Base-by-base conservation (phyloP, 1,284 basidiomycete genomes). In the Laetiporus sulphureus region DNA sequence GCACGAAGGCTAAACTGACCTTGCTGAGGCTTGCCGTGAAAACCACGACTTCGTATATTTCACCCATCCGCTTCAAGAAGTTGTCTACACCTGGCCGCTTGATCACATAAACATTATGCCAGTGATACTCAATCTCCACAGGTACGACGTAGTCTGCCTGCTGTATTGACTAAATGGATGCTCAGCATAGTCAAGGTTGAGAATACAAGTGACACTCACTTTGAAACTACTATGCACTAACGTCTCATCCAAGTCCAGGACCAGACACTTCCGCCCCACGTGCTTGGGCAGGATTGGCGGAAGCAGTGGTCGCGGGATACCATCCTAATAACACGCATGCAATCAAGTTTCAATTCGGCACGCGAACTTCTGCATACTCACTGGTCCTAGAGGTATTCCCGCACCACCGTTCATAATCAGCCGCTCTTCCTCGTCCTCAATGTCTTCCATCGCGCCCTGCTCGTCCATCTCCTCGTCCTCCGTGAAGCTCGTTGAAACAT, bases 61-160 rank as follows among this genome's bases (percentile, higher is more conserved):
- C 89, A 32, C 96, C 95, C 96, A 99, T 99, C 63, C 80, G 84
- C 64, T 89, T 88, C 66, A 99, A 69, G 65, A 99, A 99, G 59
- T 84, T 85, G 66, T 99, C 95, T 20, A 99, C 96, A 6, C 95
- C 95, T 2, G 95, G 95, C 36, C 95, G 83, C 67, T 99, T 99
- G 65, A 99, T 92, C 32, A 99, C 96, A 65, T 99, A 98, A 47
- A 99, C 92, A 57, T 98, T 98, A 64, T 99, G 95, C 72, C 88
- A 91, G 55, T 95, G 84, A 49, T 91, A 93, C 61, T 99, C 96
- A 51, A 99, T 99, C 66, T 99, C 96, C 36, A 99, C 95, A 1
- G 96, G 96, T 0, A 99, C 95, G 48, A 99, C 90, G 63, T 94
- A 99, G 67, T 99, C 96, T 27, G 95, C 92, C 54, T 92, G 85